Percentiles rank a stretch among this genome's conserved stretches.
These are phyloP conservation scores for Galerina sulciceps DNA, from an alignment of 768 basidiomycete species.

Conservation along the genomic window DNA sequence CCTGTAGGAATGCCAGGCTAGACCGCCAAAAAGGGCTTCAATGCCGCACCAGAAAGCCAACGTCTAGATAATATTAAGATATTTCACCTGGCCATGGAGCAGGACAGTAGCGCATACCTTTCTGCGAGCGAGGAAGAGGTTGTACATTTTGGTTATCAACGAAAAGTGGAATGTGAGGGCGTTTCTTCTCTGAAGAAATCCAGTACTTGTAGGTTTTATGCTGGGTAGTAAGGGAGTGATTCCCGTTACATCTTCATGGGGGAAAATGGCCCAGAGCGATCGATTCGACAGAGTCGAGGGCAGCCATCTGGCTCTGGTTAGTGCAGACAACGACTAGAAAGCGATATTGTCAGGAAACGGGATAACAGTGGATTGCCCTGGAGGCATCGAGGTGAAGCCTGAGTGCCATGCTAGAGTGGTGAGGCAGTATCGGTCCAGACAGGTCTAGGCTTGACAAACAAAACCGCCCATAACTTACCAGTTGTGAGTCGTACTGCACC, in stretches of 20 bases:
- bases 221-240: too few relatives aligned
- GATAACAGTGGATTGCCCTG: background rate
- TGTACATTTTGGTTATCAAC: conserved; percentile 10
- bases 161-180: background rate
- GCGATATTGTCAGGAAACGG: background rate
- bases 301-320: too few relatives aligned
- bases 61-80: conserved; percentile 27
- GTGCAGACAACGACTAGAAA: too few relatives aligned
- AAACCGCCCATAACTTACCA: too few relatives aligned
- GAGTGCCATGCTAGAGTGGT: background rate
- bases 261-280: too few relatives aligned
- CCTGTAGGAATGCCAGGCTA: conserved; percentile 32
- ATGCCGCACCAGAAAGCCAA: conserved; percentile 37
- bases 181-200: background rate
- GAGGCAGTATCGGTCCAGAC: too few relatives aligned
- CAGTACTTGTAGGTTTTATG: too few relatives aligned
- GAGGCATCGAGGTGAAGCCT: background rate
- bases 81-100: background rate
- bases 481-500: background rate
- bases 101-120: conserved; percentile 23
- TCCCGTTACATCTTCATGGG: too few relatives aligned
- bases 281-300: too few relatives aligned
- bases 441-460: too few relatives aligned
- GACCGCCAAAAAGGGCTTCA: conserved; percentile 33
- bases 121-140: conserved; percentile 22